Evolutionary conservation across 2,329 filamentous ascomycete genomes (phyloP), one percentile per base, ranked within the genome.

Genomic region (Pseudogymnoascus sp.): DNA sequence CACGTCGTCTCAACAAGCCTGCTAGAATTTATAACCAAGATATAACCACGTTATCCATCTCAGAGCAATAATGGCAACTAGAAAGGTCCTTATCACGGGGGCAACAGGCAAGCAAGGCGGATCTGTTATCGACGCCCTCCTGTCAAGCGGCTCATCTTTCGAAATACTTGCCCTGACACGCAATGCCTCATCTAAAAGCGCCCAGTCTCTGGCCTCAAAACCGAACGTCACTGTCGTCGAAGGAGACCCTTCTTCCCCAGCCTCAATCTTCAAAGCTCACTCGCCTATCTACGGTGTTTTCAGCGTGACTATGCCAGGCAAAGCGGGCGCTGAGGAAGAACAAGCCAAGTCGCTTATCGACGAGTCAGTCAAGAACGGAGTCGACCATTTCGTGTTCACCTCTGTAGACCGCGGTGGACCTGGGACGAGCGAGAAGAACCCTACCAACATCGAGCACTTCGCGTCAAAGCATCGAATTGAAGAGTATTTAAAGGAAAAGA

Each of bases 351-450:
- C 74, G 0, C 72, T 89, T 4, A 76, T 87, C 59, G 81, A 87
- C 63, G 81, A 78, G 75, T 82, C 7, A 67, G 86, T 67, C 77
- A 79, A 44, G 70, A 80, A 48, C 76, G 77, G 75, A 17, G 82
- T 88, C 39, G 74, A 78, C 62, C 80, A 84, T 68, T 86, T 89
- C 67, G 80, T 89, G 36, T 88, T 87, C 73, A 81, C 78, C 31
- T 83, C 80, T 58, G 83, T 87, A 17, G 86, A 89, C 64, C 83
- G 86, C 38, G 84, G 84, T 58, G 84, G 85, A 55, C 13, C 66
- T 15, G 70, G 69, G 2, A 77, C 77, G 41, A 77, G 75, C 63
- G 75, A 78, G 48, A 76, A 75, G 7, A 76, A 76, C 62, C 75
- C 78, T 0, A 84, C 82, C 3, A 63, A 72, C 1, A 74, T 85